Evolutionary conservation across 2,329 filamentous ascomycete genomes (phyloP), one percentile per base, ranked within the genome.

Genomic region (Alternaria alternata): DNA sequence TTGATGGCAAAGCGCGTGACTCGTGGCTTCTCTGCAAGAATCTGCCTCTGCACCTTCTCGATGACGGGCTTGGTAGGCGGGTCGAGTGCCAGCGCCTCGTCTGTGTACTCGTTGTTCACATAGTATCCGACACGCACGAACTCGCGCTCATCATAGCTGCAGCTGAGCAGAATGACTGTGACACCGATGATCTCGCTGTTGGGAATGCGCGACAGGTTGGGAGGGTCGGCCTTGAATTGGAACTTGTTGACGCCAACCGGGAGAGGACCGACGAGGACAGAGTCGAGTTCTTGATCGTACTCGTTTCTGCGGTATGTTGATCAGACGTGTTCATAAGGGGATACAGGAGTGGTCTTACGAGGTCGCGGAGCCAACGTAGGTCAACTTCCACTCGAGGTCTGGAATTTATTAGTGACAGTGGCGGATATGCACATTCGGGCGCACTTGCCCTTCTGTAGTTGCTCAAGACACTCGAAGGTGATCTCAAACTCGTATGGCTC

Each of bases 301-400:
- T 98, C 93, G 77, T 95, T 93, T 64, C 93, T 96, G 48, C 5
- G 32, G 36, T 28, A 55, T 22, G 61, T 58, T 44, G 59, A 61
- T 65, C 54, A 53, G 57, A 58, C 52, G 47, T 51, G 57, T 28
- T 28, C 44, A 44, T 55, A 57, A 34, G 32, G 5, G 34, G n/a
- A 24, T 28, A 34, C 16, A 44, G 16, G 47, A 58, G 54, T 32
- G 59, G 41, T 86, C 91, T 84, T 85, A 96, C 91, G 93, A 97
- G 58, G 94, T 98, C 66, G 96, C 95, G 71, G 95, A 99, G 75
- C 95, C 96, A 77, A 99, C 95, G 74, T 99, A 99, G 79, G 93
- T 99, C 74, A 99, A 86, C 82, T 99, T 99, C 95, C 95, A 99
- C 82, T 99, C 95, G 63, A 99, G 89, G 82, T 99, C 95, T 96